Evolutionary conservation across 352 stramenopile genomes (phyloP), one percentile per base, ranked within the genome.

Genomic region (Phytophthora ramorum): DNA sequence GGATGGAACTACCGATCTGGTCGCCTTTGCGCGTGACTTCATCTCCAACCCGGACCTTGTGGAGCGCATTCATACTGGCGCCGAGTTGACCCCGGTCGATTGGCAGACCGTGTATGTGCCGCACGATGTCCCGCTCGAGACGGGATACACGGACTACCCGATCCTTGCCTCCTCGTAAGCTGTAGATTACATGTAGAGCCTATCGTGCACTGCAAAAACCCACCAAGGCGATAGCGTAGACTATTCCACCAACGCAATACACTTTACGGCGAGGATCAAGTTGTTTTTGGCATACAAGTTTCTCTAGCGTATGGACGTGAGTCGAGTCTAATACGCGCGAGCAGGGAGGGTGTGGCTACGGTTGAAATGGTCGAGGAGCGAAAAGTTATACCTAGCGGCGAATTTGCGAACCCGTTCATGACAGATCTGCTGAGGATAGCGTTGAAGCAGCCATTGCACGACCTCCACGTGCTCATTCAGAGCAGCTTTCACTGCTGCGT

Each of bases 41-140:
- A 89, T 91, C 47, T 75, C 80, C 17, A 91, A 87, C 24, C 82
- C 83, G 28, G 82, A 90, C 60, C 55, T 91, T 17, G 73, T 85
- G 38, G 62, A 86, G 54, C 74, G 79, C 24, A 64, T 91, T 10
- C 58, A 65, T 37, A 53, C 64, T 24, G 53, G 47, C 6, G 66
- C 74, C 6, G 63, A 75, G 45, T 46, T 91, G 13, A 81, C 50
- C 32, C 63, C 58, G 6, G 75, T 73, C 24, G 44, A 84, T 40
- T 62, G 61, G 41, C 56, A 61, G 46, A 73, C 65, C 20, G 75
- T 70, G 47, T 81, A 76, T 20, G 46, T 79, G 14, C 49, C 72
- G 34, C 56, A 62, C n/a, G 74, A 66, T 24, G 38, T 17, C 52
- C 45, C 52, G 12, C 63, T 45, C 32, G 58, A 71, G 13, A 58